Base-by-base conservation (phyloP, 441 rosid genomes). In the Aleurites moluccanus region DNA sequence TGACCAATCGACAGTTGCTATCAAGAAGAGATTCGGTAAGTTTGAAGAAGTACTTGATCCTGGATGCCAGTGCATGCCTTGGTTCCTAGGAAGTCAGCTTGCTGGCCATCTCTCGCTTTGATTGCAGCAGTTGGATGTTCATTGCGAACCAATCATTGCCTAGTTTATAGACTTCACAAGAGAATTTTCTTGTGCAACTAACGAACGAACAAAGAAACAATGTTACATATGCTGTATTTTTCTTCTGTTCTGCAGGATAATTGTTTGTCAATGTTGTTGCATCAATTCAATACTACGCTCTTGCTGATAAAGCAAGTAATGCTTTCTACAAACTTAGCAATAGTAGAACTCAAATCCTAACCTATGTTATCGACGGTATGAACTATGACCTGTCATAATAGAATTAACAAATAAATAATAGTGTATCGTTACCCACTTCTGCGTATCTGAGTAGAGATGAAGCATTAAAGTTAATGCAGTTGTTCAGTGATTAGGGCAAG, bases 51-150 rank as follows among this genome's bases (percentile, higher is more conserved):
- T 90, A 68, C 96, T 92, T 69, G 88, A 88, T 61, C 94, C 98
- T 67, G 98, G 96, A 64, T 90, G 93, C 76, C 96, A 91, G 57
- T 93, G 90, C 79, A 72, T 92, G 68, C 97, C 98, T 25, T 93
- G 97, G 97, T 81, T 87, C 63, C 69, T 90, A 6, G 97, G 98
- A 6, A 85, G 89, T 52, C 94, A 88, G 82, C 23, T 88, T 11
- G 91, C 96, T 52, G 96, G 97, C 63, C 83, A 81, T 38, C 90
- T 93, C 25, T 79, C 98, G 0, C 78, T 93, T 49, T 87, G 98
- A 74, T 83, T 93, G 81, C 94, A 92, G 75, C 97, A 86, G 75
- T 71, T 89, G 80, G 93, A 89, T 80, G 91, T 89, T 66, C 83
- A 85, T 53, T 88, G 93, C 9, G 89, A 89, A 89, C 93, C 64